Evolutionary conservation across 2,329 filamentous ascomycete species (phyloP).

Genomic region (Stenocarpella maydis): DNA sequence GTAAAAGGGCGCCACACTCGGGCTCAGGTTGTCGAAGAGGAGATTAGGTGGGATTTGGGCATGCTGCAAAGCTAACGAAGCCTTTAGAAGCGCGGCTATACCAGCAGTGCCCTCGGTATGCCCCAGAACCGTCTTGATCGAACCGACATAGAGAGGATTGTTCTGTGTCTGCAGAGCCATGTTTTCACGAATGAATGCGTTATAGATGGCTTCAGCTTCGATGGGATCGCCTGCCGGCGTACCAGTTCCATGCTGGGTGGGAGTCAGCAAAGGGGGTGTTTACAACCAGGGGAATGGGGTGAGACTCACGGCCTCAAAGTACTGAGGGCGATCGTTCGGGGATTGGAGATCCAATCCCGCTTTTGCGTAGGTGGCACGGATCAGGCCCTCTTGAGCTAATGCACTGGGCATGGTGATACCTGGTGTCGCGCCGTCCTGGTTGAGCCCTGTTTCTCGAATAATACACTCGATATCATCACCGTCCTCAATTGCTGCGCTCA

Average conservation of each 20-base stretch:
- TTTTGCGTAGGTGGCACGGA: constrained; percentile 48
- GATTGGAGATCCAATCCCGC: constrained; percentile 46
- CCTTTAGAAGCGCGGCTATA: constrained; percentile 50
- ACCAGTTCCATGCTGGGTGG: constrained; percentile 47
- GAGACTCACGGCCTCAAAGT: constrained; percentile 49
- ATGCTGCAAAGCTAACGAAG: constrained; percentile 47
- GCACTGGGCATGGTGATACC: constrained; percentile 57
- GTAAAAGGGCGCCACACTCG: constrained; percentile 43
- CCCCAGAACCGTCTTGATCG: too few relatives aligned
- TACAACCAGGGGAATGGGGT: too few relatives aligned
- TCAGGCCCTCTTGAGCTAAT: constrained; percentile 49
- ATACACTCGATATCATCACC: constrained; percentile 48
- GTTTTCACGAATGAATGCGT: too few relatives aligned
- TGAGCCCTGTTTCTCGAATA: constrained; percentile 52
- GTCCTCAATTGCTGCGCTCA: constrained; percentile 11
- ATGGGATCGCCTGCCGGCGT: constrained; percentile 2
- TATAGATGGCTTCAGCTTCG: too few relatives aligned
- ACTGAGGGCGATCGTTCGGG: constrained; percentile 43
- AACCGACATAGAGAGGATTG: too few relatives aligned
- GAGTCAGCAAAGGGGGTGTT: too few relatives aligned
- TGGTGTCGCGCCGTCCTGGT: constrained; percentile 54
- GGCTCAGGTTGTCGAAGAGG: constrained; percentile 46
- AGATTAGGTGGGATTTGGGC: constrained; percentile 47
- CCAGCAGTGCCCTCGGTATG: constrained; percentile 45
- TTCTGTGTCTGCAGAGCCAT: too few relatives aligned